Evolutionary conservation across 1,284 basidiomycete species (phyloP), one percentile per base, ranked within the genome.

Genomic region (Mycosarcoma maydis): DNA sequence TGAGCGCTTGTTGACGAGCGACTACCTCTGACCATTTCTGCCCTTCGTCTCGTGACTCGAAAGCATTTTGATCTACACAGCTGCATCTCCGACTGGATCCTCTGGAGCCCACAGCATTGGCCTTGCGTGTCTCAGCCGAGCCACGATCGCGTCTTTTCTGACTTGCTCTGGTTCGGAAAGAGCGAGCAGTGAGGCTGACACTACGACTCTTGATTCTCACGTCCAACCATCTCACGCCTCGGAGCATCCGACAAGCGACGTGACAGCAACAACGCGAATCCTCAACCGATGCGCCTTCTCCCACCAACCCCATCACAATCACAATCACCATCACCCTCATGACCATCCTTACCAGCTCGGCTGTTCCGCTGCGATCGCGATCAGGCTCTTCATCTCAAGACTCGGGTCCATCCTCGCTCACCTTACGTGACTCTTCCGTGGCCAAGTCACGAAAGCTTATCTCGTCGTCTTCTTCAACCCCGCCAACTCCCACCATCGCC

Each of bases 371-470:
- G 10, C 19, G 36, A 20, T 17, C 47, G n/a, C 48, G 49, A 29
- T 3, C 37, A 14, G 29, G 36, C 30, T 52, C 48, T 0, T 55
- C 59, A 10, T 48, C 53, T 2, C 48, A 52, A 0, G 60, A 64
- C 30, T 40, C 39, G n/a, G 57, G 43, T 11, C 65, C 57, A 1
- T 58, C 58, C 11, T 50, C 54, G 4, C 58, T 68, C 1, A 58
- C 65, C 26, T 68, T 47, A 14, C 48, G 65, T 26, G 65, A 40
- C 19, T 68, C 53, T 3, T 68, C 58, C 1, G 56, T 57, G 9
- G 36, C 53, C n/a, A 56, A 40, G 22, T 34, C 46, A 16, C 58
- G 58, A 38, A 61, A 49, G 26, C 23, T 3, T 20, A 50, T 46
- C 7, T 13, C 51, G 14, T 40, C 45, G 9, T 24, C 49, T 2